phyloP scores from a whole-genome alignment of 2,329 filamentous ascomycete species.

The Colletotrichum incanum region DNA sequence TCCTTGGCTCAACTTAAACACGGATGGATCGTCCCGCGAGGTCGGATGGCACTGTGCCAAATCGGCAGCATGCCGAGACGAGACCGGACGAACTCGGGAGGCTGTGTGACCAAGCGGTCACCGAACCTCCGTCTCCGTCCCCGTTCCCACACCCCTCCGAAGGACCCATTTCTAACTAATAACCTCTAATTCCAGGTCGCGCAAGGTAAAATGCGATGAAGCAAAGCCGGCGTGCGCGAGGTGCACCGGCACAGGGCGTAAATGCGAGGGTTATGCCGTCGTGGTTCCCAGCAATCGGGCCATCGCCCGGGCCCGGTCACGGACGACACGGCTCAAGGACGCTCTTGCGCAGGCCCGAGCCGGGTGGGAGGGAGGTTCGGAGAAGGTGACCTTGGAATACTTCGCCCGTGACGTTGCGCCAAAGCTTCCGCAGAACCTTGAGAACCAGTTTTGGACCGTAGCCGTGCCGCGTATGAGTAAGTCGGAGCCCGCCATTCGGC shows the following conservation, averaged over 20 bases:
- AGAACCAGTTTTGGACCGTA: constrained; percentile 60
- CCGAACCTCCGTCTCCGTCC: neutral
- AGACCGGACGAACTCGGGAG: neutral
- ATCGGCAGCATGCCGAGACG: neutral
- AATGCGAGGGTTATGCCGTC: constrained; percentile 68
- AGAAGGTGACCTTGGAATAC: constrained; percentile 51
- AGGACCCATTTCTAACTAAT: neutral
- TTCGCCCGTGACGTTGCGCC: constrained; percentile 56
- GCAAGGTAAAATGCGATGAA: constrained; percentile 72
- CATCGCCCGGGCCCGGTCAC: constrained; percentile 35
- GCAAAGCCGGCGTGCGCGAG: constrained; percentile 66
- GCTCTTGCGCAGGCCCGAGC: constrained; percentile 35
- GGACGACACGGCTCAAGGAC: constrained; percentile 38
- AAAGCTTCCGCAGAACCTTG: constrained; percentile 57
- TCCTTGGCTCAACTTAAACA: neutral
- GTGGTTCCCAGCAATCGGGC: constrained; percentile 40
- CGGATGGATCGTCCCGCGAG: neutral
- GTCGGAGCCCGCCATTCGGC: constrained; percentile 62
- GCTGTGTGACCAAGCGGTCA: constrained; percentile 19
- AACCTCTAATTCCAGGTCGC: constrained; percentile 56
- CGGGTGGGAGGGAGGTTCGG: constrained; percentile 29
- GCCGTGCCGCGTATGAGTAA: constrained; percentile 62
- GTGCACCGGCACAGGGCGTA: constrained; percentile 69
- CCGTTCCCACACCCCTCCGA: constrained; percentile 1
- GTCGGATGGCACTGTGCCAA: neutral